These are phyloP conservation scores for Blastobotrys aristatus DNA, from an alignment of 1,139 yeast species.

Conservation along the genomic window DNA sequence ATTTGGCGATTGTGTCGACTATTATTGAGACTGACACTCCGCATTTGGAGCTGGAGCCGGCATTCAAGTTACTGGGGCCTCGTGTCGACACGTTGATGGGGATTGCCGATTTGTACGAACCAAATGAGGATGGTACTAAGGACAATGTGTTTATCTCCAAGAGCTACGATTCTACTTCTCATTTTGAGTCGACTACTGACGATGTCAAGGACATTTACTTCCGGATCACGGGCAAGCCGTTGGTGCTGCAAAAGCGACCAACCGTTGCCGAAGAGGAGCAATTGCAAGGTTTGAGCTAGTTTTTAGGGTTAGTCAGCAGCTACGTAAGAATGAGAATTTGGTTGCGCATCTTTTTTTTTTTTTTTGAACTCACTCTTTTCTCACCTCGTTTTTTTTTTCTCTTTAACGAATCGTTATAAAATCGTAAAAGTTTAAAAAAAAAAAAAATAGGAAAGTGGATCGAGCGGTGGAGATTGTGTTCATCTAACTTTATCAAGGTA, in stretches of 20 bases:
- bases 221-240: conserved; percentile 88
- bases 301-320: too few relatives aligned
- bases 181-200: conserved; percentile 93
- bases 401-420: not conserved
- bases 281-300: conserved; percentile 3
- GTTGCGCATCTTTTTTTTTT: not conserved
- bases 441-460: too few relatives aligned
- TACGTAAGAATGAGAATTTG: not conserved
- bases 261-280: conserved; percentile 56
- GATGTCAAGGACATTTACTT: conserved; percentile 92
- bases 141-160: conserved; percentile 79
- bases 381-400: not conserved
- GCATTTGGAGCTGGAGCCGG: conserved; percentile 89
- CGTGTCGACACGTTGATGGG: conserved; percentile 89
- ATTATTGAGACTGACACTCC: conserved; percentile 92
- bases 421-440: not conserved
- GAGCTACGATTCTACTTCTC: conserved; percentile 92
- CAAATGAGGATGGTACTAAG: conserved; percentile 71
- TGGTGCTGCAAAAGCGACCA: conserved; percentile 74
- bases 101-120: conserved; percentile 86
- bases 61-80: conserved; percentile 82
- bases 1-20: conserved; percentile 89
- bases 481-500: not conserved
- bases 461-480: not conserved
- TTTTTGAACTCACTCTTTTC: not conserved